Percentiles rank a stretch among this genome's conserved stretches.
Evolutionary conservation across 768 basidiomycete species (phyloP).

Genomic region (Pisolithus sp.): DNA sequence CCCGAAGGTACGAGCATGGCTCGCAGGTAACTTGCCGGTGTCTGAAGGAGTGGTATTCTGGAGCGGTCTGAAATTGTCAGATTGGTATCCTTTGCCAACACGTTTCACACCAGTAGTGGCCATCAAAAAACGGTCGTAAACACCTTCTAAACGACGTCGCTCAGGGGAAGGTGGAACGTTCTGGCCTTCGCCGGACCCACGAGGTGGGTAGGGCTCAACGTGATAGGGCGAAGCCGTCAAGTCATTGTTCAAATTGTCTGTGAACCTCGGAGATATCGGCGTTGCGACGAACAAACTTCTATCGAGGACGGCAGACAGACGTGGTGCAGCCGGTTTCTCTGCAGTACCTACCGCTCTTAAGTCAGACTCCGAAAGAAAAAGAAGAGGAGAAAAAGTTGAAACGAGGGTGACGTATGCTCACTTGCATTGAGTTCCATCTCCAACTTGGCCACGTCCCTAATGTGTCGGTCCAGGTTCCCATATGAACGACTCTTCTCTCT

Average conservation of each 20-base stretch:
- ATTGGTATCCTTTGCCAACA: conserved; percentile 76
- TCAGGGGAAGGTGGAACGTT: conserved; percentile 46
- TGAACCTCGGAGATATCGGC: conserved; percentile 31
- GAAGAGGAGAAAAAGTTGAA: neutral
- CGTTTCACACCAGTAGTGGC: conserved; percentile 76
- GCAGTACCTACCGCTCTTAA: conserved; percentile 26
- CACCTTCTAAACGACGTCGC: conserved; percentile 58
- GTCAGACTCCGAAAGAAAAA: neutral
- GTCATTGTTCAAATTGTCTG: conserved; percentile 38
- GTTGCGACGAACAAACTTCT: conserved; percentile 61
- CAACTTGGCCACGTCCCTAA: conserved; percentile 57
- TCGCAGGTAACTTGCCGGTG: conserved; percentile 8
- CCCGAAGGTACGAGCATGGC: conserved; percentile 20
- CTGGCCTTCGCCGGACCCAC: conserved; percentile 31
- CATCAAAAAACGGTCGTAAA: conserved; percentile 81
- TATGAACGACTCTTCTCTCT: conserved; percentile 64
- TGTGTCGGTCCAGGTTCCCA: conserved; percentile 58
- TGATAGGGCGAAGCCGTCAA: conserved; percentile 55
- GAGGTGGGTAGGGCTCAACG: conserved; percentile 59
- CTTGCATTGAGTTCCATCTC: conserved; percentile 61
- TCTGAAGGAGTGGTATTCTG: conserved; percentile 24
- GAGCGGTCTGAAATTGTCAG: conserved; percentile 47
- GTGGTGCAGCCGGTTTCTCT: conserved; percentile 35
- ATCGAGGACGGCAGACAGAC: conserved; percentile 64
- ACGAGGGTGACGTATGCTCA: conserved; percentile 27